phyloP scores from a whole-genome alignment of 495 filamentous ascomycete genomes.

The Geopyxis carbonaria region DNA sequence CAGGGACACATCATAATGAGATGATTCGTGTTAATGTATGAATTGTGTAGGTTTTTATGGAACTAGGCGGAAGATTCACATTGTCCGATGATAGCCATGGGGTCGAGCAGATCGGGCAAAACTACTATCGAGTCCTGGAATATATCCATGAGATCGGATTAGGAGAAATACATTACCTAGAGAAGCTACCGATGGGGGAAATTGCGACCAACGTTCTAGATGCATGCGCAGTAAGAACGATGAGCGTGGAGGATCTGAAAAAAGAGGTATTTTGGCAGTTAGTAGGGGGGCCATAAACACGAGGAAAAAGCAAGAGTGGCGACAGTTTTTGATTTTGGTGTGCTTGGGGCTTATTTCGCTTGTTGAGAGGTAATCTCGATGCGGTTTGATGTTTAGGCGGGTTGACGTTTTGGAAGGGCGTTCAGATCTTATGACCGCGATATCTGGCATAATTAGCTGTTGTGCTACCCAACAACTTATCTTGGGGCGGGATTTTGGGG shows the following conservation, averaged over 20 bases:
- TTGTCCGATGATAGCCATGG: constrained; percentile 86
- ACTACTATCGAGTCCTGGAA: constrained; percentile 43
- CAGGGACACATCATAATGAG: no score
- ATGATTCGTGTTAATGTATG: no score
- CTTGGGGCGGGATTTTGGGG: no score
- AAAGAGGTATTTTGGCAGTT: constrained; percentile 15
- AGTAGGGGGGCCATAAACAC: neutral
- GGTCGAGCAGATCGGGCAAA: constrained; percentile 55
- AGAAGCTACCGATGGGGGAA: constrained; percentile 23
- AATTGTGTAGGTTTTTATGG: constrained; percentile 40
- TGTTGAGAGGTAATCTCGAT: no score
- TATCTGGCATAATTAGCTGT: no score
- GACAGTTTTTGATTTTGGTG: no score
- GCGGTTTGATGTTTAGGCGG: no score
- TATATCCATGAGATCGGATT: constrained; percentile 38
- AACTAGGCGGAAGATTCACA: constrained; percentile 60
- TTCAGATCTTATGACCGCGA: no score
- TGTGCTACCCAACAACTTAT: no score
- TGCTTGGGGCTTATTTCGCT: no score
- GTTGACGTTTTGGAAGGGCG: no score
- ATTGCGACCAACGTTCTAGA: constrained; percentile 19
- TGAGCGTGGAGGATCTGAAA: constrained; percentile 13
- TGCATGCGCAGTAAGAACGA: constrained; percentile 17
- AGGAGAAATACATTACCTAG: constrained; percentile 26
- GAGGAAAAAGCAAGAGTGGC: neutral